Conservation (phyloP, 2,329 filamentous ascomycete species). For the Amylocarpus encephaloides region DNA sequence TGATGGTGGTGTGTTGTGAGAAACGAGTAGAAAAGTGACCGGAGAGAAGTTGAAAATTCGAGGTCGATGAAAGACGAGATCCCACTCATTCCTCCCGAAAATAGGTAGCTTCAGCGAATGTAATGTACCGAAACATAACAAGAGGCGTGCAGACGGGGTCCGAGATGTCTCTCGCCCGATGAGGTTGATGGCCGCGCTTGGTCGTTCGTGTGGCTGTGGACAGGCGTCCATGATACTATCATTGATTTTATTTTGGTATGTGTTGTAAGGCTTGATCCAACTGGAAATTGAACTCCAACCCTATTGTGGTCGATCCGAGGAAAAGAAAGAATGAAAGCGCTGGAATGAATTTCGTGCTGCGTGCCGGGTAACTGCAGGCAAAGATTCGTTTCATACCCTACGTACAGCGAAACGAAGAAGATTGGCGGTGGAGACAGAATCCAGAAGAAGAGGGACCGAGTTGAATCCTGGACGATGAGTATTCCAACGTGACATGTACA, state of each 20-base stretch:
- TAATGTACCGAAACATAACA: conserved; percentile 5
- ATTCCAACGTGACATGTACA: conserved; percentile 9
- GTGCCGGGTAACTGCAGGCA: not conserved
- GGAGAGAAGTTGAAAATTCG: not conserved
- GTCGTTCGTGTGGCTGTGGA: not conserved
- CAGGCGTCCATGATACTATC: conserved; percentile 2
- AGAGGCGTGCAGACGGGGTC: too few species aligned
- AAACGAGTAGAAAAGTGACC: too few species aligned
- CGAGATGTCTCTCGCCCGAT: not conserved
- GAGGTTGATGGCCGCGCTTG: not conserved
- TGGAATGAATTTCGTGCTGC: not conserved
- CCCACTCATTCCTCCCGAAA: not conserved
- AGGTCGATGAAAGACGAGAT: not conserved
- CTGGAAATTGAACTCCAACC: conserved; percentile 9
- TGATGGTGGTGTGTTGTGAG: not conserved
- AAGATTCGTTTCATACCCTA: not conserved
- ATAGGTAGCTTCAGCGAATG: not conserved
- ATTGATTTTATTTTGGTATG: not conserved
- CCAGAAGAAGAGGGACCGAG: not conserved
- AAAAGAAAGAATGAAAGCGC: conserved; percentile 2
- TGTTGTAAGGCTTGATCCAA: not conserved
- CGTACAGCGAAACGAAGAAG: conserved; percentile 10
- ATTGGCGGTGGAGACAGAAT: not conserved
- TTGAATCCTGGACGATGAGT: not conserved
- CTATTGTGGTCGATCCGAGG: not conserved